These are phyloP conservation scores for Didymella arachidicola DNA, from an alignment of 2,329 filamentous ascomycete genomes.

Conservation along the genomic window DNA sequence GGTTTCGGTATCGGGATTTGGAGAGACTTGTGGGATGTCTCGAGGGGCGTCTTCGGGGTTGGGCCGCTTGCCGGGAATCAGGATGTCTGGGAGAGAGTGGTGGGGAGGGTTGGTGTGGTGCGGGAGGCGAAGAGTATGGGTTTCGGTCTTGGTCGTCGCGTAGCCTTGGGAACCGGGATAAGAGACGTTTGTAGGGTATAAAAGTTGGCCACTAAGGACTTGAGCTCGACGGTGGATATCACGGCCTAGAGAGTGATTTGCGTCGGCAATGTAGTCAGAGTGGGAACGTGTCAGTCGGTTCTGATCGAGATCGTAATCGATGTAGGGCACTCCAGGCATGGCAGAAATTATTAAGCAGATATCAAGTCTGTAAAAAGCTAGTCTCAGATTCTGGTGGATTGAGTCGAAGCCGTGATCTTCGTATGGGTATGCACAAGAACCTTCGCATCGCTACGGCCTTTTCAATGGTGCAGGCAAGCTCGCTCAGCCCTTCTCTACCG, in stretches of 20 bases:
- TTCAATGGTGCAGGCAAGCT: neutral
- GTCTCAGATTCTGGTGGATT: neutral
- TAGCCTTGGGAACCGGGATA: neutral
- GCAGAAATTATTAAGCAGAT: neutral
- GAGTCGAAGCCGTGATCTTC: neutral
- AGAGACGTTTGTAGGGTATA: neutral
- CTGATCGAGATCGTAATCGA: neutral
- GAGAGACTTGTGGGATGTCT: neutral
- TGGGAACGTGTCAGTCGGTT: neutral
- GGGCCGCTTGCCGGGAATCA: neutral
- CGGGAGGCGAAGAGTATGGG: neutral
- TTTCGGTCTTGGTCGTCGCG: neutral
- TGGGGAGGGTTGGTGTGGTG: neutral
- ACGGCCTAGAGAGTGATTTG: neutral
- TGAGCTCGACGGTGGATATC: neutral
- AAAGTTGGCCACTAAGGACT: neutral
- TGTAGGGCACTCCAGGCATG: neutral
- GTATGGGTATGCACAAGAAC: neutral
- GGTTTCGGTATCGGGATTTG: neutral
- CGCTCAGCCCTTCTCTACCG: neutral
- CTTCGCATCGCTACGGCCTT: neutral
- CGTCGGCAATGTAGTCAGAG: neutral
- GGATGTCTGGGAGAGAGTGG: neutral
- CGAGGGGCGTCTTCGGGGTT: neutral
- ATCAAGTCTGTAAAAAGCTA: neutral